Base-by-base conservation (phyloP, 176 grass and related monocot species). In the Carex myosuroides region DNA sequence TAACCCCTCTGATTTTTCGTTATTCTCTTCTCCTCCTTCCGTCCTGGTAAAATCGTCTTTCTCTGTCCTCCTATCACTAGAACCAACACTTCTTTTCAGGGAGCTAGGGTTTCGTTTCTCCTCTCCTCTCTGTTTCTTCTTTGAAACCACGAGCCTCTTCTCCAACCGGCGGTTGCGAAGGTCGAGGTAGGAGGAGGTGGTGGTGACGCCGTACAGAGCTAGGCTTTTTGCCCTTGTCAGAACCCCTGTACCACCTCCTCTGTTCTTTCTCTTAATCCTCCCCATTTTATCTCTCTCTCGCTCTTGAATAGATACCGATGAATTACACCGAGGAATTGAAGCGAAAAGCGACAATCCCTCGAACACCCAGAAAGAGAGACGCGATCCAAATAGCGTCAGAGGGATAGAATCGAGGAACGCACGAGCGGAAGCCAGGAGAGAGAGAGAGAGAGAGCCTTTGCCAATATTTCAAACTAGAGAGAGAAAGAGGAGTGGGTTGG, bases 141-240 rank as follows among this genome's bases (percentile, higher is more conserved):
- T 79, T 0, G 84, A 56, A 22, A 65, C 24, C 12, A 12, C 30
- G 24, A 70, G 58, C 2, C 32, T 52, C 80, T 83, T 89, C 70
- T 86, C 69, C 52, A 89, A 81, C 17, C 88, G 80, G 48, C 88
- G 88, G 79, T 70, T 84, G 4, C 88, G 88, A 33, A 89, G 88
- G 63, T 89, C 78, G 79, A 89, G 84, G 84, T 83, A 89, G 67
- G 61, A 83, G 18, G 67, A 79, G 21, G 83, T 20, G 42, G 53
- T 54, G 83, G 35, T 37, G 60, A 35, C 57, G 75, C 37, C 61
- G 29, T 60, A 46, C 2, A 41, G n/a, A 12, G 81, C 55, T 32
- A 77, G 24, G 24, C 50, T 77, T 56, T 77, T 54, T 2, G 48
- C 73, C 24, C 73, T 55, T 17, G 73, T 77, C 24, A 77, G 50